Base-by-base conservation (phyloP, 2,329 filamentous ascomycete species). In the Trichoderma brevicompactum region DNA sequence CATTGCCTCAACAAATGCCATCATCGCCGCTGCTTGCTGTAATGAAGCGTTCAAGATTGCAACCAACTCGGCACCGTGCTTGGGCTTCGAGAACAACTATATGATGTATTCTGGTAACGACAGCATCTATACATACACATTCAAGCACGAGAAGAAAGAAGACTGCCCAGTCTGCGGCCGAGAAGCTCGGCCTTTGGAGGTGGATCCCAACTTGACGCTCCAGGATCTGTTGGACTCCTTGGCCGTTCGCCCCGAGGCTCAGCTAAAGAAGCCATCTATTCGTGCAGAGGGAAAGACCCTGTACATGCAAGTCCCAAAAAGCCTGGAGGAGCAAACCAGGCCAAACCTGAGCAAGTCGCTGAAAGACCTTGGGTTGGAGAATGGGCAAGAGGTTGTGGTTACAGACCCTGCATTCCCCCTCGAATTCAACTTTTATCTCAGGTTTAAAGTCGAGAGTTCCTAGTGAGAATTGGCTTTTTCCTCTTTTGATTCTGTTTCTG, bases 41-140 rank as follows among this genome's bases (percentile, higher is more conserved):
- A 98, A 97, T 70, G 95, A 99, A 78, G 94, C 94, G 1, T 88
- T 98, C 80, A 99, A 99, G 80, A 92, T 99, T 68, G 91, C 90
- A 48, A 96, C 92, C 13, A 87, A 85, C 55, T 87, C 89, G 43
- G 95, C 94, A 38, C 92, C 94, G 0, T 89, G 88, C 69, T 83
- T 99, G 15, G 91, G 90, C 12, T 83, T 87, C 68, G 88, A 90
- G 50, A 90, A 90, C 64, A 96, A 97, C 76, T 99, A 99, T 80
- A 98, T 98, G 94, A 97, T 97, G 92, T 99, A 99, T 78, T 97
- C 92, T 12, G 95, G 96, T 53, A 94, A 98, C 73, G 94, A 96
- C 73, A 87, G 91, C 70, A 90, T 99, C 70, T 99, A 99, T 81
- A 99, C 95, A 0, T 97, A 97, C 78, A 99, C 95, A 0, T 99